Percentiles rank a stretch among this genome's conserved stretches.
These are phyloP conservation scores for Suillus americanus DNA, from an alignment of 768 basidiomycete genomes.

Conservation along the genomic window DNA sequence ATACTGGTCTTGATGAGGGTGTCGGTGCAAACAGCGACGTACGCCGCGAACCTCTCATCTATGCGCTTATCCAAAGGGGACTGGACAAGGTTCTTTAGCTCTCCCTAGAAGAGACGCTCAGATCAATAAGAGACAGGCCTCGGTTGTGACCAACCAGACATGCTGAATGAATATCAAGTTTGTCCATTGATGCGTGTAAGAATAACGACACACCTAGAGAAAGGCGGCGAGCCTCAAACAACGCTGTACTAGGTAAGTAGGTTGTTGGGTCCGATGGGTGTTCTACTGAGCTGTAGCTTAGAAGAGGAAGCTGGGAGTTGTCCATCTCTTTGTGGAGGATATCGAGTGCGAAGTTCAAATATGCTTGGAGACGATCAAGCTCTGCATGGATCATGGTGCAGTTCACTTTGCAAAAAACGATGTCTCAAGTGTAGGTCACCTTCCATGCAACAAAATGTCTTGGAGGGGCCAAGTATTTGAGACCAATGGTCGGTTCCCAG, in stretches of 20 bases:
- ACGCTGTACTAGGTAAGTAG: background rate
- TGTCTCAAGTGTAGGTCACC: no score
- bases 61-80: background rate
- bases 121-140: background rate
- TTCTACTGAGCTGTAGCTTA: background rate
- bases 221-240: background rate
- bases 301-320: background rate
- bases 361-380: background rate
- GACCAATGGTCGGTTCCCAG: no score
- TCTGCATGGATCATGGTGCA: background rate
- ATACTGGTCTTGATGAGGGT: no score
- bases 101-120: background rate
- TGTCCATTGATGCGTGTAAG: background rate
- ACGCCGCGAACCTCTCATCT: slow-evolving; percentile 8
- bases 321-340: background rate
- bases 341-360: background rate
- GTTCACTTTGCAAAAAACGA: background rate
- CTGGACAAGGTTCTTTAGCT: background rate
- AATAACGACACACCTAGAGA: background rate
- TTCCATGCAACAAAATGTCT: no score
- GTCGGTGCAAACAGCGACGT: background rate
- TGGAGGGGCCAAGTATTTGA: no score
- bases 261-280: slow-evolving; percentile 4
- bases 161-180: background rate
- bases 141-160: background rate